Base-by-base conservation (phyloP, 2,329 filamentous ascomycete species). In the Akanthomyces uredinophilus region DNA sequence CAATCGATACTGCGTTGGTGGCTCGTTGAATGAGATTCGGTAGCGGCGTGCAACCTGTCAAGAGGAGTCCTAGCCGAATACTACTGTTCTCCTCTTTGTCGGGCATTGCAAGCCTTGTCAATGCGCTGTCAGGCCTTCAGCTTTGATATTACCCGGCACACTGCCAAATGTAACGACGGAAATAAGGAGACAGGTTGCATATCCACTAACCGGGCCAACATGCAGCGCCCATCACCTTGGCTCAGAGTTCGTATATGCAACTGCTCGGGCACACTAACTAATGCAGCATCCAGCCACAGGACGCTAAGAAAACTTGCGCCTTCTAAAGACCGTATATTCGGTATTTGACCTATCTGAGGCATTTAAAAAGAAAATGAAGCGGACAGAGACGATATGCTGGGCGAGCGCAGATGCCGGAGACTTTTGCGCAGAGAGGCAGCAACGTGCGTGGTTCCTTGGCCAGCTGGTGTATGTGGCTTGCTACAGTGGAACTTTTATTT, bases 201-300 rank as follows among this genome's bases (percentile, higher is more conserved):
- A 27, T 49, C 55, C 55, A 58, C 55, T 50, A 41, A 24, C 44
- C 29, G 14, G 32, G 37, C 37, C 52, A 41, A 44, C 39, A n/a
- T 39, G 35, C 35, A 58, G 35, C 55, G 35, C 44, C 7, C 20
- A 50, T 58, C 46, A 50, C 20, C 43, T 37, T 49, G 24, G 39
- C 41, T 39, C 46, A 7, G 46, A 16, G 46, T 27, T 24, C 55
- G 55, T 58, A 32, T 50, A 58, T 58, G 55, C 55, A 58, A 44
- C 39, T 11, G 20, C 10, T 58, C 22, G 55, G 46, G 24, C 43
- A 37, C 44, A 37, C 55, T 58, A 49, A 37, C 55, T 58, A 49
- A 37, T 27, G 32, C 43, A 58, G 11, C 20, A 32, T 29, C n/a
- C 10, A 50, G 46, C 55, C 20, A 58, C 44, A 5, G 14, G 10